Evolutionary conservation across 495 filamentous ascomycete species (phyloP).

Genomic region (Trichoderma virens): DNA sequence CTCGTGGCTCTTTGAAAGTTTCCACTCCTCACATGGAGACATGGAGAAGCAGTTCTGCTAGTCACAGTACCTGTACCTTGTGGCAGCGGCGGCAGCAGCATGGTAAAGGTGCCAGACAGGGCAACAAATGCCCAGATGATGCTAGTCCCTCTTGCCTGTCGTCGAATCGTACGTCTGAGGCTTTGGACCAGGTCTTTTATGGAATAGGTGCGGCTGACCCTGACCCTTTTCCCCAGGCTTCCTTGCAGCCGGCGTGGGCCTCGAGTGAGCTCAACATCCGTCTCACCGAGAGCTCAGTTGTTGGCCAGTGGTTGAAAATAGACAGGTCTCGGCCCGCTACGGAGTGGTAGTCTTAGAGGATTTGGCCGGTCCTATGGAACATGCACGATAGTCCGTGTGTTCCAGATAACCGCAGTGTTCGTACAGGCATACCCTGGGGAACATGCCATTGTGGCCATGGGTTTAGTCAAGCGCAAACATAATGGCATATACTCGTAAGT

Average conservation of each 20-base stretch:
- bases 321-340: not conserved
- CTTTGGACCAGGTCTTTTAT: not conserved
- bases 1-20: not conserved
- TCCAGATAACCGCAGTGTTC: not conserved
- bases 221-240: not conserved
- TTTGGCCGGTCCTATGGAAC: not conserved
- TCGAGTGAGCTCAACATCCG: not conserved
- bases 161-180: not conserved
- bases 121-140: not conserved
- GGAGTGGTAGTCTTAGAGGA: not conserved
- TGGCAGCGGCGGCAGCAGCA: too few relatives aligned
- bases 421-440: not conserved
- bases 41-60: too few relatives aligned
- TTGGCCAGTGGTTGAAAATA: not conserved
- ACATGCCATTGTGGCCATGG: not conserved
- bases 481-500: too few relatives aligned
- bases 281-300: conserved; percentile 1
- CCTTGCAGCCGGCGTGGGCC: conserved; percentile 1
- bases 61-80: too few relatives aligned
- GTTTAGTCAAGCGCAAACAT: not conserved
- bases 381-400: not conserved
- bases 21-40: too few relatives aligned
- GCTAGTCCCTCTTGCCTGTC: not conserved
- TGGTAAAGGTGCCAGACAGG: not conserved
- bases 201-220: not conserved